Evolutionary conservation across 2,329 filamentous ascomycete species (phyloP).

Genomic region (Sclerotinia sclerotiorum): DNA sequence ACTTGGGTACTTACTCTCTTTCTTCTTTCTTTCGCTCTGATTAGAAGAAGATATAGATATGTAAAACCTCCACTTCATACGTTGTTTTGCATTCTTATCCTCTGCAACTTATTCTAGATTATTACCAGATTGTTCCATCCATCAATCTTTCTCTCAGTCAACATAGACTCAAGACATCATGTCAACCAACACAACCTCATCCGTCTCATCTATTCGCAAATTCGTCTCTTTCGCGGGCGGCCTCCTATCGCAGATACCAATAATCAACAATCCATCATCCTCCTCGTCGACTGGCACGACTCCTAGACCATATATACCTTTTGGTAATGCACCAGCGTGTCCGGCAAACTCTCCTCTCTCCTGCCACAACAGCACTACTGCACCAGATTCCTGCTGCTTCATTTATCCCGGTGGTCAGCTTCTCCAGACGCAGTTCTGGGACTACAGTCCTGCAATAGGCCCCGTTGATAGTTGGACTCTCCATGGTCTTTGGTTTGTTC

Average conservation of each 20-base stretch:
- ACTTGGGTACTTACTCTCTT: not conserved
- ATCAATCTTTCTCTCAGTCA: not conserved
- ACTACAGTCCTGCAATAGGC: constrained; percentile 61
- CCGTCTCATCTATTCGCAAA: constrained; percentile 32
- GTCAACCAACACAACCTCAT: constrained; percentile 15
- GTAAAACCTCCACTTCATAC: not conserved
- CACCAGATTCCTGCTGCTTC: constrained; percentile 72
- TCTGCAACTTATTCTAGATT: not conserved
- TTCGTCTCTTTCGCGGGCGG: constrained; percentile 32
- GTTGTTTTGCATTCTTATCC: not conserved
- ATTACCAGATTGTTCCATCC: not conserved
- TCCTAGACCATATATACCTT: constrained; percentile 17
- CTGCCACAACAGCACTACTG: constrained; percentile 62
- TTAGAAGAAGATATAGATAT: not conserved
- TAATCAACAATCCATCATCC: constrained; percentile 23
- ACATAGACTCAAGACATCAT: not conserved
- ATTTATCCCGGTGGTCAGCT: constrained; percentile 70
- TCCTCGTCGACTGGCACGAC: constrained; percentile 3
- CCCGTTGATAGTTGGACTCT: constrained; percentile 72
- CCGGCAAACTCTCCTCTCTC: constrained; percentile 46
- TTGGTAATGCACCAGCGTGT: constrained; percentile 34
- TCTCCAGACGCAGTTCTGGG: constrained; percentile 78
- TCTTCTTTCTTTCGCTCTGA: not conserved
- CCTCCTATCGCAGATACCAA: constrained; percentile 34
- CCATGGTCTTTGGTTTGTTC: constrained; percentile 58